Base-by-base conservation (phyloP, 1,284 basidiomycete genomes). In the Apiotrichum mycotoxinovorans region DNA sequence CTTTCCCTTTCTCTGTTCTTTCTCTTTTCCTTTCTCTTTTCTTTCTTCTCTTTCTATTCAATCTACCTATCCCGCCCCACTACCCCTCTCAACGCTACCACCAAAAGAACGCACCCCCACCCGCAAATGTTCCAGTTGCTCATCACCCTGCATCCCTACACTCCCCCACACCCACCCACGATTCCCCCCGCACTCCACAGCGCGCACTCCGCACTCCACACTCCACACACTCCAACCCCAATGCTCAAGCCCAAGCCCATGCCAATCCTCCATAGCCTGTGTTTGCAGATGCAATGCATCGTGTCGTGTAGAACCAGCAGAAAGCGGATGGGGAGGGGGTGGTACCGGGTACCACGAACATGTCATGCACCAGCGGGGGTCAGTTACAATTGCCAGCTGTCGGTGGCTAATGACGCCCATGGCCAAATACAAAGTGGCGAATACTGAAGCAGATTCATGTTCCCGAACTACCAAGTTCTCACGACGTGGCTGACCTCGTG, bases 71-170 rank as follows among this genome's bases (percentile, higher is more conserved):
- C 8, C 11, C 43, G n/a, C n/a, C n/a, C n/a, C n/a, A n/a, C 44
- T 33, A 43, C 26, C 27, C 40, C 23, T 25, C 48, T 34, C 51
- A 52, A 20, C 25, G 22, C 33, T 25, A 23, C 17, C 34, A 42
- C 51, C 26, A 42, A 38, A 23, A 52, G n/a, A n/a, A n/a, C n/a
- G n/a, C n/a, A n/a, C 18, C 23, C 37, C 9, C 11, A 4, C 35
- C 34, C 27, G 18, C 37, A 17, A 8, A 38, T 15, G 15, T 18
- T 18, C 37, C 15, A n/a, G 17, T 17, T 17, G 20, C 40, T 26
- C 18, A 42, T 41, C 46, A 54, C 53, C 53, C 53, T 54, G 53
- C 53, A 54, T 47, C 41, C 41, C 46, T 27, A 34, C 46, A 23
- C 25, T 10, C 14, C 27, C 37, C 48, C 34, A 5, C 23, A 18